Percentiles rank a stretch among this genome's conserved stretches.
These are phyloP conservation scores for Esteya vermicola DNA, from an alignment of 2,329 filamentous ascomycete genomes.

Conservation along the genomic window DNA sequence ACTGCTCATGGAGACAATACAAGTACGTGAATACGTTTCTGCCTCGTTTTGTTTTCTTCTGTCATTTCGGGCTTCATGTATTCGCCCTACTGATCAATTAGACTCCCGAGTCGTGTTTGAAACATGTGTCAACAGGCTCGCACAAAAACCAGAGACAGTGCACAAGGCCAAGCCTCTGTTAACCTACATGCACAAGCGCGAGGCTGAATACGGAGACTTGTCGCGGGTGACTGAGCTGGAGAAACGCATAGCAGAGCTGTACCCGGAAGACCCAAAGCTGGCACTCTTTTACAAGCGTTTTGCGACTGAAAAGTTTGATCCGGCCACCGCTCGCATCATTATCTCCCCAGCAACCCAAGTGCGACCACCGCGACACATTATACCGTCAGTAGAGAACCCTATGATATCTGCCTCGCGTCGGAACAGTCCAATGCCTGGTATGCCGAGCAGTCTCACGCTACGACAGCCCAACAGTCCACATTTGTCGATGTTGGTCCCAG, in stretches of 20 bases:
- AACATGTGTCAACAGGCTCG: constrained; percentile 73
- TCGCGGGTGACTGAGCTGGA: constrained; percentile 84
- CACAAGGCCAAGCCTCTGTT: constrained; percentile 74
- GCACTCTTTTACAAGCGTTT: constrained; percentile 65
- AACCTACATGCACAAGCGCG: constrained; percentile 86
- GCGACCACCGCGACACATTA: constrained; percentile 34
- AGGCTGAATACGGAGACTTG: constrained; percentile 86
- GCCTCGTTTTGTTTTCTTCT: not conserved
- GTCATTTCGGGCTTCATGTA: not conserved
- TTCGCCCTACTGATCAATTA: constrained; percentile 19
- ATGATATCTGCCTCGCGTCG: constrained; percentile 26
- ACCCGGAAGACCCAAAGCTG: constrained; percentile 70
- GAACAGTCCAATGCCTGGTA: constrained; percentile 32
- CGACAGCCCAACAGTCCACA: constrained; percentile 8
- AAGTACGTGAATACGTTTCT: constrained; percentile 43
- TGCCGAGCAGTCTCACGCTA: constrained; percentile 15
- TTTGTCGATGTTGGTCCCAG: constrained; percentile 8
- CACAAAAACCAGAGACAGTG: constrained; percentile 59
- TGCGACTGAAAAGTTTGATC: constrained; percentile 61
- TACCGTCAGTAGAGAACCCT: constrained; percentile 36
- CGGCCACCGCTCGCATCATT: constrained; percentile 65
- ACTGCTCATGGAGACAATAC: constrained; percentile 86
- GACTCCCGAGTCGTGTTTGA: constrained; percentile 95
- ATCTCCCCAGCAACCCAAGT: constrained; percentile 71
- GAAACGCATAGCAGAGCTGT: constrained; percentile 85